Base-by-base conservation (phyloP, 441 rosid genomes). In the Bocquillonia castaneifolia region DNA sequence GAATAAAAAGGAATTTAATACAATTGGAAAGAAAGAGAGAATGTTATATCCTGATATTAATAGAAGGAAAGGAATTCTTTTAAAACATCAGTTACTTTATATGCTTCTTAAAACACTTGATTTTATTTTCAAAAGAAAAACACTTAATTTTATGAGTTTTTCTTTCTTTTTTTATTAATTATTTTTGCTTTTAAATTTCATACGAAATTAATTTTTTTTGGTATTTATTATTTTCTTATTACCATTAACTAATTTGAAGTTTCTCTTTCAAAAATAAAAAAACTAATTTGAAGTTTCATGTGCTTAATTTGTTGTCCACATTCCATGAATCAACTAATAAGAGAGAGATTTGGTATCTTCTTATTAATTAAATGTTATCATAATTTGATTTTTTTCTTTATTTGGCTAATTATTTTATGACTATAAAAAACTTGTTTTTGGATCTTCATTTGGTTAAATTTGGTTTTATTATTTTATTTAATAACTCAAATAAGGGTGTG, bases 21-120 rank as follows among this genome's bases (percentile, higher is more conserved):
- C 29, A 36, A 59, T 20, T 15, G 15, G 3, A 59, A n/a, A 36
- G 1, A 62, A 7, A 56, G 34, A 28, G 17, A 3, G 66, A 32
- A 34, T 32, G 48, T 22, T 25, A 52, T 3, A 36, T 36, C n/a
- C n/a, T n/a, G 7, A 25, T 54, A 54, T 54, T 39, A 39, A 1
- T 8, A 52, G 1, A 17, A n/a, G 20, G 17, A 61, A 25, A 61
- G 15, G 36, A 26, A 61, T 29, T 12, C 39, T n/a, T 29, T 42
- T 14, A 22, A 59, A 59, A 59, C 34, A 25, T 20, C 51, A 40
- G 65, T 61, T 61, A 56, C 18, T 51, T 61, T 40, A 56, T 47
- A 9, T 15, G n/a, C 22, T 56, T 6, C 20, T 56, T 15, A 23
- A 3, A 3, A 36, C 10, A 3, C 4, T 40, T 13, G 29, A 17